Percentiles rank a stretch among this genome's conserved stretches.
Conservation (phyloP, 2,329 filamentous ascomycete species). For the Trichoderma cornu-damae region DNA sequence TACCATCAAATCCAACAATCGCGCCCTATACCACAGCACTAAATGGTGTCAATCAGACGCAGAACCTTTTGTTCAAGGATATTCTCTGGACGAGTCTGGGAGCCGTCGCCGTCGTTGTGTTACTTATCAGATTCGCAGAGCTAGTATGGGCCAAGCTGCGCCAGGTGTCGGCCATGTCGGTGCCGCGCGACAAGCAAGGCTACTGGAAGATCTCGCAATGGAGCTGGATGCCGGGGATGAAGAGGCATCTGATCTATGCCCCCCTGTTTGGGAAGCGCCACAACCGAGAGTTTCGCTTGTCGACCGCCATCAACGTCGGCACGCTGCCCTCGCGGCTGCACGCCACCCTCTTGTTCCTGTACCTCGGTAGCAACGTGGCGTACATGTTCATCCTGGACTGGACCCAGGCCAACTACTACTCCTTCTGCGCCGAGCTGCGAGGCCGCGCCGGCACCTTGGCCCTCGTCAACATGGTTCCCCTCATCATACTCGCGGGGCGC, state of each 20-base stretch:
- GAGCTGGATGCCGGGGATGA: slow-evolving; percentile 57
- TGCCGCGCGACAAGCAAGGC: slow-evolving; percentile 46
- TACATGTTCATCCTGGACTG: slow-evolving; percentile 62
- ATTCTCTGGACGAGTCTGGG: slow-evolving; percentile 58
- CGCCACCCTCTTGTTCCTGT: slow-evolving; percentile 50
- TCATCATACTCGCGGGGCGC: slow-evolving; percentile 80
- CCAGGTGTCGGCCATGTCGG: slow-evolving; percentile 55
- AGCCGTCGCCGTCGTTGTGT: slow-evolving; percentile 48
- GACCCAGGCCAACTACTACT: slow-evolving; percentile 51
- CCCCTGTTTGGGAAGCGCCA: slow-evolving; percentile 61
- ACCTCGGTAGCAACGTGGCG: slow-evolving; percentile 54
- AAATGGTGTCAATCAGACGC: slow-evolving; percentile 55
- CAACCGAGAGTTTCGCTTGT: slow-evolving; percentile 61
- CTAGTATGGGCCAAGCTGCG: slow-evolving; percentile 53
- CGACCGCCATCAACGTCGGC: slow-evolving; percentile 54
- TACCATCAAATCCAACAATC: slow-evolving; percentile 44
- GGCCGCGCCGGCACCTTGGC: slow-evolving; percentile 81
- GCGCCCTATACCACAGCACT: slow-evolving; percentile 52
- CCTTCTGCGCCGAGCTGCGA: slow-evolving; percentile 74
- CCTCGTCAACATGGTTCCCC: slow-evolving; percentile 84
- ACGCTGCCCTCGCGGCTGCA: slow-evolving; percentile 63
- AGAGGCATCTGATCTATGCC: slow-evolving; percentile 56
- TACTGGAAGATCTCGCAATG: slow-evolving; percentile 57
- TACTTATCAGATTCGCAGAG: slow-evolving; percentile 50
- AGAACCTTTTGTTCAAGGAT: slow-evolving; percentile 54